Evolutionary conservation across 768 basidiomycete species (phyloP).

Genomic region (Rhizopogon roseolus): DNA sequence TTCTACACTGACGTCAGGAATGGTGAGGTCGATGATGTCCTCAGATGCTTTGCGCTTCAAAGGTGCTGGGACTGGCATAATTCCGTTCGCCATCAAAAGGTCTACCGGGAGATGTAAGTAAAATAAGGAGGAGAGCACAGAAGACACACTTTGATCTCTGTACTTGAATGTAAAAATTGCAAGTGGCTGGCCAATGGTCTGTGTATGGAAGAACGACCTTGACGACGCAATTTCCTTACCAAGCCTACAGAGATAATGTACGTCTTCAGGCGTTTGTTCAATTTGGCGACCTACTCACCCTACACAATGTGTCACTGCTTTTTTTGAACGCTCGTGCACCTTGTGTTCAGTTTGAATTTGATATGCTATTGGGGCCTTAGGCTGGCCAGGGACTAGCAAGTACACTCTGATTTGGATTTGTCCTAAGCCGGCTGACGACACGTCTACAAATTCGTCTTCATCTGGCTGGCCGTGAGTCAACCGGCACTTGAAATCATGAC

Average conservation of each 20-base stretch:
- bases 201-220: neutral
- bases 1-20: conserved; percentile 8
- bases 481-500: too few relatives aligned
- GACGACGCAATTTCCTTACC: conserved; percentile 12
- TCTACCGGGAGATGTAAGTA: conserved; percentile 5
- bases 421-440: conserved; percentile 7
- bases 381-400: too few relatives aligned
- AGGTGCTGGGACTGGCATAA: conserved; percentile 13
- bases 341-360: conserved; percentile 9
- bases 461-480: conserved; percentile 15
- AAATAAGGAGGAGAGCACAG: neutral
- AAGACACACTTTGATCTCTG: conserved; percentile 20
- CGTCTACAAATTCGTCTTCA: conserved; percentile 18
- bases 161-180: conserved; percentile 27
- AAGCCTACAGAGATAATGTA: conserved; percentile 10
- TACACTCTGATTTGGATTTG: neutral
- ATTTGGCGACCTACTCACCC: conserved; percentile 12
- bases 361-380: neutral
- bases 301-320: conserved; percentile 24
- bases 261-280: neutral
- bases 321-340: conserved; percentile 26
- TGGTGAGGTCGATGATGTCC: conserved; percentile 21
- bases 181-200: conserved; percentile 8
- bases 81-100: conserved; percentile 23
- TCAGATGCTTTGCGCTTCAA: neutral